These are phyloP conservation scores for Leptodontidium sp. DNA, from an alignment of 2,329 filamentous ascomycete species.

Conservation along the genomic window DNA sequence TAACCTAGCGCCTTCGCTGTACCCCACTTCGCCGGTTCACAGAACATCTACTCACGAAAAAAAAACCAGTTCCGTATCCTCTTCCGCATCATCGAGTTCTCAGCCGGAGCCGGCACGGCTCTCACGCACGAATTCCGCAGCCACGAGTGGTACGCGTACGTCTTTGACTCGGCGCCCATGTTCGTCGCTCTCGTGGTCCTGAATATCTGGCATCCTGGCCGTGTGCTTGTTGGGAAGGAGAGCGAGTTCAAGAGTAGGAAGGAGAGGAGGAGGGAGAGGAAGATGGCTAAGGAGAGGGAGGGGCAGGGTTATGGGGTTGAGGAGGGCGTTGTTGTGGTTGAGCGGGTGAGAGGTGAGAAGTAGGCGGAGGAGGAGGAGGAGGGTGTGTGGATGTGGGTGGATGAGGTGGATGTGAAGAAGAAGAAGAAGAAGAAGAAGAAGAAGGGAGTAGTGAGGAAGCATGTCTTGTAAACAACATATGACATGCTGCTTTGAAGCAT, in stretches of 20 bases:
- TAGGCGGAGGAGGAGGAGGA: not conserved
- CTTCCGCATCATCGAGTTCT: slow-evolving; percentile 58
- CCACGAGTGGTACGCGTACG: too few species aligned
- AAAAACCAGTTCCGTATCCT: slow-evolving; percentile 55
- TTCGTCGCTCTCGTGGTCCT: slow-evolving; percentile 26
- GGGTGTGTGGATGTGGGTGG: too few species aligned
- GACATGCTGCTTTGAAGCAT: too few species aligned
- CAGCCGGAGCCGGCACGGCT: too few species aligned
- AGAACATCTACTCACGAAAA: too few species aligned
- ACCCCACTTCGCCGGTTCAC: too few species aligned
- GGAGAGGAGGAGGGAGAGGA: slow-evolving; percentile 42
- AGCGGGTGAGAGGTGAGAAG: not conserved
- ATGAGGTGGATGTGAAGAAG: not conserved
- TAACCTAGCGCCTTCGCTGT: too few species aligned
- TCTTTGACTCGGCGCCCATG: too few species aligned
- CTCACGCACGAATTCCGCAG: slow-evolving; percentile 15
- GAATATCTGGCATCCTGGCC: slow-evolving; percentile 29
- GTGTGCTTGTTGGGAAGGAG: slow-evolving; percentile 22
- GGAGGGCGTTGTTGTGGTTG: too few species aligned
- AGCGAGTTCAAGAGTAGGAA: slow-evolving; percentile 55
- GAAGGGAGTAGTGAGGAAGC: not conserved
- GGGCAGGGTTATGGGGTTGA: not conserved
- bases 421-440: not conserved
- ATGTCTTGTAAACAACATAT: too few species aligned
- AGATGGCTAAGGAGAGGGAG: not conserved